Base-by-base conservation (phyloP, 164 flowering plant species). In the Aristolochia californica region DNA sequence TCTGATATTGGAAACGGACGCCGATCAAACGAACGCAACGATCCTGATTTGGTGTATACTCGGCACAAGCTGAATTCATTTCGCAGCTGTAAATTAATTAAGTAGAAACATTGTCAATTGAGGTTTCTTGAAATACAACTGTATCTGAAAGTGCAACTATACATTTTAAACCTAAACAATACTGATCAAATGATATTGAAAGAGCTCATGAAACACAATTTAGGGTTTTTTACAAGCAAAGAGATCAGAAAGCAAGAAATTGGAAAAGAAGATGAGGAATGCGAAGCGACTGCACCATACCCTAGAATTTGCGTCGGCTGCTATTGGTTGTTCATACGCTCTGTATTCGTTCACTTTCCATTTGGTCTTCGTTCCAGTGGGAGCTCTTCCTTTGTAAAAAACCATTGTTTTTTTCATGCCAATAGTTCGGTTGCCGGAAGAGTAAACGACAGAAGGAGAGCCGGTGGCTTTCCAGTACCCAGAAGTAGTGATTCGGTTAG, bases 381-480 rank as follows among this genome's bases (percentile, higher is more conserved):
- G 68, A 9, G 68, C 68, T 30, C 43, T 58, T 28, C 68, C 67
- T 27, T 58, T 52, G 30, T 64, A 58, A 58, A 64, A 64, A 20
- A 64, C 68, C 62, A 64, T 58, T 16, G 58, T 58, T 30, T 52
- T 64, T 45, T 58, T 85, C 43, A 66, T 23, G 0, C 93, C 88
- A 13, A 85, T 78, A 5, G 61, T 49, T 2, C 77, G 72, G 34
- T 67, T 68, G 21, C 56, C 49, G 0, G 74, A 57, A 0, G 83
- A 83, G 63, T 69, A 84, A 16, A 82, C 82, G 26, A 34, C 61
- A 8, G 80, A 67, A 14, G 91, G 85, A 49, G 85, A 77, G 17
- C 91, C 91, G 0, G 90, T 82, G 0, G 90, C 90, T 56, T 84
- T 84, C 90, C 90, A 84, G 59, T 77, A 84, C 5, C 91, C 91